Base-by-base conservation (phyloP, 805 yeast species). In the Soucietia sequanensis region DNA sequence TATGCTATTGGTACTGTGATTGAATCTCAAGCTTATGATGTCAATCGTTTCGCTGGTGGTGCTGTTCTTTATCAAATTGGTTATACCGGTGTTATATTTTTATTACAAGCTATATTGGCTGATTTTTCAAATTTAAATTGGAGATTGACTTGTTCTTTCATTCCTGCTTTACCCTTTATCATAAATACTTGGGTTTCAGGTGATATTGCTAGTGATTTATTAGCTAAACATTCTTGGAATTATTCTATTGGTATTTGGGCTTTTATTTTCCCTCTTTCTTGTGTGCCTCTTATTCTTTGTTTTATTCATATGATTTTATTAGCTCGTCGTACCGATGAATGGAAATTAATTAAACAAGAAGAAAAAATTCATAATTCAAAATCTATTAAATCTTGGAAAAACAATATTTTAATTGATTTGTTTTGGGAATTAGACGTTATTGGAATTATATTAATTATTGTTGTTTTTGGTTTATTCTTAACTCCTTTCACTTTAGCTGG, bases 141-240 rank as follows among this genome's bases (percentile, higher is more conserved):
- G 84, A 77, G 93, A 65, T 68, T 84, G 46, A 66, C 76, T 30
- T 74, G 70, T 46, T 76, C 83, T 23, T 78, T 80, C 44, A 62
- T 80, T 23, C 87, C 90, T 16, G 77, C 87, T 4, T 66, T 78
- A 48, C 91, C 91, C 2, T 81, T 73, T 48, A 76, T 84, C 48
- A 79, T 85, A 58, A 84, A 81, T 59, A 80, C 91, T 11, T 85
- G 93, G 93, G 70, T 83, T 37, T 60, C 80, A 19, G 91, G 88
- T 51, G 65, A 79, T 47, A 65, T 84, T 31, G 59, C 73, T 11
- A 43, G 55, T 6, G 58, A 58, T 23, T 56, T 69, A 37, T 60
- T 60, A 22, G 58, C 58, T 9, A 52, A 68, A 22, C 81, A 87
- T 81, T 68, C 78, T 9, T 84, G 90, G 90, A 50, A 43, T 33